Percentiles rank a stretch among this genome's conserved stretches.
These are phyloP conservation scores for Saccharum hybrid DNA, from an alignment of 202 grass and related monocot species.

Conservation along the genomic window DNA sequence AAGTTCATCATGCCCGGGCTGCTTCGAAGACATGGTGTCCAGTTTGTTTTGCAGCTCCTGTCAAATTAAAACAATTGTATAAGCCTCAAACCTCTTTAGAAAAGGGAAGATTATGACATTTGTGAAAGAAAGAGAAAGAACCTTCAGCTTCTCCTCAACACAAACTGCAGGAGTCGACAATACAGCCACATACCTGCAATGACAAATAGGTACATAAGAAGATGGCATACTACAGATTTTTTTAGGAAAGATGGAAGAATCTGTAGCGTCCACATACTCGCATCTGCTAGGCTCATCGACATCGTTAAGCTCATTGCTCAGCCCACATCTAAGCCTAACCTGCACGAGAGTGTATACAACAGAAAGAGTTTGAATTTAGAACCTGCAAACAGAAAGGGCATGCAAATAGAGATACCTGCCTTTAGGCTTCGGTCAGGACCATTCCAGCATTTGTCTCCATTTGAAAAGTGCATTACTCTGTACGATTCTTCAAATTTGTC, in stretches of 20 bases:
- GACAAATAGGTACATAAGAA: neutral
- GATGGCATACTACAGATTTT: neutral
- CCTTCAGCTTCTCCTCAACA: slow-evolving; percentile 81
- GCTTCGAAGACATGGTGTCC: slow-evolving; percentile 48
- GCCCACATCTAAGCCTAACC: slow-evolving; percentile 91
- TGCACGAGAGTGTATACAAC: slow-evolving; percentile 44
- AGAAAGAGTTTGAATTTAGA: neutral
- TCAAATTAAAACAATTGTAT: slow-evolving; percentile 38
- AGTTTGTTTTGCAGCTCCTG: slow-evolving; percentile 88
- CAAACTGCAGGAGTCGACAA: slow-evolving; percentile 81
- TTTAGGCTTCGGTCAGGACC: slow-evolving; percentile 91
- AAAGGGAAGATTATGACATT: neutral
- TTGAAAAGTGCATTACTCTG: slow-evolving; percentile 78
- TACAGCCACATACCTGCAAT: slow-evolving; percentile 78
- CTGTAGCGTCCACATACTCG: slow-evolving; percentile 68
- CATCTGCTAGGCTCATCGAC: slow-evolving; percentile 97
- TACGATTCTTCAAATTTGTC: slow-evolving; percentile 96
- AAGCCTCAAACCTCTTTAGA: neutral
- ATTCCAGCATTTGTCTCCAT: slow-evolving; percentile 94
- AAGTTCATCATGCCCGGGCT: slow-evolving; percentile 69
- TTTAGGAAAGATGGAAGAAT: slow-evolving; percentile 21
- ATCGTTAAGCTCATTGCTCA: slow-evolving; percentile 78
- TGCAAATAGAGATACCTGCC: slow-evolving; percentile 61
- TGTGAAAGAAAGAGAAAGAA: slow-evolving; percentile 15
- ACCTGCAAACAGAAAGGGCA: slow-evolving; percentile 13